Conservation (phyloP, 768 basidiomycete genomes). For the Boletus insuetus region DNA sequence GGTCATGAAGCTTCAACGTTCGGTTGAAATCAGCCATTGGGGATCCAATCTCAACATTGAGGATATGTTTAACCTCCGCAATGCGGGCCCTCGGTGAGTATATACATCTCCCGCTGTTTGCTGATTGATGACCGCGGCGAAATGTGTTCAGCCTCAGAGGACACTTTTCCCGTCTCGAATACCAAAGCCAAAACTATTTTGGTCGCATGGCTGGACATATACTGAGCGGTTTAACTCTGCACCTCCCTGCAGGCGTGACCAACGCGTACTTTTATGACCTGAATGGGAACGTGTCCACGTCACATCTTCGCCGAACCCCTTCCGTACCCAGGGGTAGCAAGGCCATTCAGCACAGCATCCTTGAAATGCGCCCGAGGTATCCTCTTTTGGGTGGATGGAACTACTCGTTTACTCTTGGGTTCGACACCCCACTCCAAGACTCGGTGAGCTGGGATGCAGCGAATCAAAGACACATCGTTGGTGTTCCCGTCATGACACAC, state of each 20-base stretch:
- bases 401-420: slow-evolving; percentile 91
- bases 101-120: background rate
- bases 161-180: slow-evolving; percentile 88
- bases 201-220: slow-evolving; percentile 66
- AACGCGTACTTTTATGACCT: slow-evolving; percentile 88
- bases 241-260: slow-evolving; percentile 79
- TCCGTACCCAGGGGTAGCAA: slow-evolving; percentile 57
- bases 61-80: slow-evolving; percentile 82
- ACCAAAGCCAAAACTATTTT: slow-evolving; percentile 75
- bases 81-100: slow-evolving; percentile 86
- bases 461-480: slow-evolving; percentile 66
- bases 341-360: slow-evolving; percentile 54
- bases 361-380: slow-evolving; percentile 88
- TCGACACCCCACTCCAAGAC: slow-evolving; percentile 83
- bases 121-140: background rate
- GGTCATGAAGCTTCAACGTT: slow-evolving; percentile 65
- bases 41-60: slow-evolving; percentile 92
- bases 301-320: slow-evolving; percentile 70
- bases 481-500: slow-evolving; percentile 82
- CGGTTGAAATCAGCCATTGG: slow-evolving; percentile 96
- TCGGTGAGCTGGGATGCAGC: slow-evolving; percentile 62
- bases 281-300: slow-evolving; percentile 96
- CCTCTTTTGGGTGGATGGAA: slow-evolving; percentile 98
- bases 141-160: slow-evolving; percentile 74
- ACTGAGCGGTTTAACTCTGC: slow-evolving; percentile 68